Conservation (phyloP, 352 stramenopile species). For the Albugo candida region DNA sequence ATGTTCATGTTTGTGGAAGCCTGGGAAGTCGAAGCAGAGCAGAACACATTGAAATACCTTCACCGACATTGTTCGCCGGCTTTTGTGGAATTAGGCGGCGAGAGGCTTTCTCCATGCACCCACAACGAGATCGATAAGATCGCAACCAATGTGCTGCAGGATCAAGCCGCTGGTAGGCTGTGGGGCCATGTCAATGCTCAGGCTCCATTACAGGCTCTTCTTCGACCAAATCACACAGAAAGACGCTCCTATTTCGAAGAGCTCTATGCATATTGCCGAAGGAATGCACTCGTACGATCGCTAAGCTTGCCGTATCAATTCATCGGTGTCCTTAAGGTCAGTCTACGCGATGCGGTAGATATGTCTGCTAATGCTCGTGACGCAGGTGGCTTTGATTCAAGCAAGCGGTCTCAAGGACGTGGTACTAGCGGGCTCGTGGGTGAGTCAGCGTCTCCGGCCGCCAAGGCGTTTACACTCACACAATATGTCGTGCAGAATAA, state of each 20-base stretch:
- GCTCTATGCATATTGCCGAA: constrained; percentile 45
- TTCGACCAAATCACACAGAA: background rate
- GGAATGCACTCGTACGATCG: constrained; percentile 63
- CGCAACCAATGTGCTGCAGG: constrained; percentile 9
- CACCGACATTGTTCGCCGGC: constrained; percentile 19
- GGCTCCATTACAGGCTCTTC: constrained; percentile 29
- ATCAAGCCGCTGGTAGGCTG: constrained; percentile 21
- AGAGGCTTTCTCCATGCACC: constrained; percentile 44
- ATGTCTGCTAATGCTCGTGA: background rate
- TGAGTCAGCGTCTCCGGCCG: constrained; percentile 19
- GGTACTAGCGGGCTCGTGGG: no score
- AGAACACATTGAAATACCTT: constrained; percentile 43
- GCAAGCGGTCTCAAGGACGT: constrained; percentile 25
- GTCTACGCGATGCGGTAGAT: background rate
- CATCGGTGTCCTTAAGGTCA: constrained; percentile 36
- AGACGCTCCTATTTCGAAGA: background rate
- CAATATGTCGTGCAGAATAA: constrained; percentile 20
- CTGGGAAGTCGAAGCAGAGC: constrained; percentile 59
- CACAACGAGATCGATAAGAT: constrained; percentile 42
- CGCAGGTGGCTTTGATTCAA: constrained; percentile 38
- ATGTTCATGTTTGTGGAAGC: constrained; percentile 71
- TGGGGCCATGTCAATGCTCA: constrained; percentile 60
- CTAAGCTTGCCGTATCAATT: constrained; percentile 57
- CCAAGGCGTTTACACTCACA: background rate
- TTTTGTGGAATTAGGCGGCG: constrained; percentile 57